These are phyloP conservation scores for Oryza meyeriana DNA, from an alignment of 176 grass and related monocot genomes.

Conservation along the genomic window DNA sequence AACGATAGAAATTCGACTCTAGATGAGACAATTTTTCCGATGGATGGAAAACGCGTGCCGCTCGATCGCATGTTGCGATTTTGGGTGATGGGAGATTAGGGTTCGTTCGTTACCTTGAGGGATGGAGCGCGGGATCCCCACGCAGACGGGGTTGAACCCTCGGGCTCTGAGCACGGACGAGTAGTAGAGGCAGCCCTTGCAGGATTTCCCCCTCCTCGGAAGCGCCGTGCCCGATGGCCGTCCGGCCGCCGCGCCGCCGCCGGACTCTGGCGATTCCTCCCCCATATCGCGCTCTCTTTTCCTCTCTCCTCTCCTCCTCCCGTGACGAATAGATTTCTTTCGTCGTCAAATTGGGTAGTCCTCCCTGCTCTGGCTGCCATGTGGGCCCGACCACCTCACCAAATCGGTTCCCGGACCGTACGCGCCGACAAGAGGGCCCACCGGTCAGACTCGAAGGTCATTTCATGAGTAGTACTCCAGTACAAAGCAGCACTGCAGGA, in stretches of 20 bases:
- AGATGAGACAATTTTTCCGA: not conserved
- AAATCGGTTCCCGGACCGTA: not conserved
- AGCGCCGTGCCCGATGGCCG: not conserved
- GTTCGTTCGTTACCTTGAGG: slow-evolving; percentile 60
- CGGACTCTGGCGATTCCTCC: slow-evolving; percentile 50
- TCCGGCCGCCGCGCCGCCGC: slow-evolving; percentile 22
- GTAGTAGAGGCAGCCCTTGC: slow-evolving; percentile 96
- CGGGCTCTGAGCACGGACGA: slow-evolving; percentile 72
- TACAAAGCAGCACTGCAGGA: too few species aligned
- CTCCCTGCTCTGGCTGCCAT: not conserved
- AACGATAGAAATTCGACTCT: not conserved
- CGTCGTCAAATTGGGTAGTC: not conserved
- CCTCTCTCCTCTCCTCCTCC: not conserved
- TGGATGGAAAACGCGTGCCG: not conserved
- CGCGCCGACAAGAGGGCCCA: not conserved
- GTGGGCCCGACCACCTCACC: slow-evolving; percentile 16
- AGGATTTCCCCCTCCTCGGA: slow-evolving; percentile 72
- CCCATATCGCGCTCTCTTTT: slow-evolving; percentile 31
- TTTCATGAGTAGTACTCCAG: not conserved
- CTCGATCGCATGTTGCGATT: not conserved
- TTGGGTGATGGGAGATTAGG: not conserved
- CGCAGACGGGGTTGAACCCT: slow-evolving; percentile 72
- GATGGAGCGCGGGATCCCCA: slow-evolving; percentile 79
- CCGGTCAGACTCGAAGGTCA: not conserved
- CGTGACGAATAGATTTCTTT: slow-evolving; percentile 16